These are phyloP conservation scores for Phytophthora cactorum DNA, from an alignment of 352 stramenopile species.

Conservation along the genomic window DNA sequence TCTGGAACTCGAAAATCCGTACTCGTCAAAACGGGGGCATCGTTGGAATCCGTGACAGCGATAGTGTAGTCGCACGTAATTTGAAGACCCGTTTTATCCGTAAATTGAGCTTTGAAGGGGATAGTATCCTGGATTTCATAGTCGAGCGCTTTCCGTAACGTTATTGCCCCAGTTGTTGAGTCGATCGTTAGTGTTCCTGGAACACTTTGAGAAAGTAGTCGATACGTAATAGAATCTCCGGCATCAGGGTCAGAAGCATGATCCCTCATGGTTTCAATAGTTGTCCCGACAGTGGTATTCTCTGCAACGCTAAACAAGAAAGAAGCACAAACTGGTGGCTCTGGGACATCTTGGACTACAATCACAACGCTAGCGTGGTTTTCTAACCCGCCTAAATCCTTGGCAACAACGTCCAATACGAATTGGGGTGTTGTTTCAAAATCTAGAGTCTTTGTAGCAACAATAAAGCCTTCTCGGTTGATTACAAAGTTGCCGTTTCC, in stretches of 20 bases:
- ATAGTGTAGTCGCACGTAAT: constrained; percentile 53
- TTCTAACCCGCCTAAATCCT: constrained; percentile 47
- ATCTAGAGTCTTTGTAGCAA: constrained; percentile 44
- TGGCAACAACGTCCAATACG: constrained; percentile 45
- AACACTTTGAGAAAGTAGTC: constrained; percentile 16
- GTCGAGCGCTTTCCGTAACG: constrained; percentile 35
- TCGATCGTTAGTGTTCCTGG: constrained; percentile 14
- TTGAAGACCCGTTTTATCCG: constrained; percentile 44
- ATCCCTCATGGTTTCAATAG: constrained; percentile 15
- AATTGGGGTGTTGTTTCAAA: constrained; percentile 48
- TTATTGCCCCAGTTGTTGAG: constrained; percentile 26
- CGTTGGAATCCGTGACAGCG: constrained; percentile 51
- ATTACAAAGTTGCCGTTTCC: constrained; percentile 45
- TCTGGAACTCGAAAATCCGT: constrained; percentile 57
- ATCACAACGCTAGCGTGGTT: constrained; percentile 35
- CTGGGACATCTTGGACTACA: constrained; percentile 45
- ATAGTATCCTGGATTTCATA: constrained; percentile 51
- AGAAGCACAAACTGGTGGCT: constrained; percentile 43
- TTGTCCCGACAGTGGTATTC: constrained; percentile 12
- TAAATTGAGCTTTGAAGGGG: constrained; percentile 49
- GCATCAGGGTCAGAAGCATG: constrained; percentile 20
- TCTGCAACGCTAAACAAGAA: constrained; percentile 39
- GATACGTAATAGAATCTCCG: constrained; percentile 18
- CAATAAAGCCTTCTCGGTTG: constrained; percentile 49
- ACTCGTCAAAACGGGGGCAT: constrained; percentile 43